Base-by-base conservation (phyloP, 768 basidiomycete species). In the Holtermannia corniformis region DNA sequence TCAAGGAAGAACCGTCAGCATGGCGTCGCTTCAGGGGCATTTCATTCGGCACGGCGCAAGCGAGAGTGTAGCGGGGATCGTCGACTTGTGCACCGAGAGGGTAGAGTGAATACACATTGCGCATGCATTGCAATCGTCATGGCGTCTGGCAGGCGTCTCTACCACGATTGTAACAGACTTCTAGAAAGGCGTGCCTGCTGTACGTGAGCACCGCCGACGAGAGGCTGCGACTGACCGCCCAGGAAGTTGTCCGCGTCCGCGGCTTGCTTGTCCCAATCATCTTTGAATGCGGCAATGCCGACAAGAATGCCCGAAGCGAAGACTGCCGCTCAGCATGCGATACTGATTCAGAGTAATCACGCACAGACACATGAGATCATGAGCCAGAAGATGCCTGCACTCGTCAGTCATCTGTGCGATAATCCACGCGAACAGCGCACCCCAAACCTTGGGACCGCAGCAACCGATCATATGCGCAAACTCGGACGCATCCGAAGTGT, bases 11-110 rank as follows among this genome's bases (percentile, higher is more conserved):
- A 74, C 80, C 41, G 78, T 95, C 54, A 96, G 91, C 68, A 99
- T 99, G 95, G 95, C 95, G 27, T 82, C 86, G 32, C 75, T 99
- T 55, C 95, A 99, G 64, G 95, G 95, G 19, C 79, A 86, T 27
- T 97, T 99, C 73, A 99, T 99, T 62, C 80, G 86, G 53, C 81
- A 80, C 63, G 59, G 62, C 10, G 72, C 72, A n/a, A 61, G 59
- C 7, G 60, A 64, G 22, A 61, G 58, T 27, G 63, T 63, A 51
- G 51, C 41, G 2, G 60, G 62, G 25, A 51, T 73, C 20, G 45
- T 53, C 24, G 56, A 53, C 25, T 41, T 65, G 48, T 65, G 51
- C 23, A 51, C 7, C 32, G 32, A 37, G 32, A 7, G 32, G 32
- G 26, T 44, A 55, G 23, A 27, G 42, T 20, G 54, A 16, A 37